These are phyloP conservation scores for Saccharomycopsis selenospora DNA, from an alignment of 805 yeast species.

Conservation along the genomic window DNA sequence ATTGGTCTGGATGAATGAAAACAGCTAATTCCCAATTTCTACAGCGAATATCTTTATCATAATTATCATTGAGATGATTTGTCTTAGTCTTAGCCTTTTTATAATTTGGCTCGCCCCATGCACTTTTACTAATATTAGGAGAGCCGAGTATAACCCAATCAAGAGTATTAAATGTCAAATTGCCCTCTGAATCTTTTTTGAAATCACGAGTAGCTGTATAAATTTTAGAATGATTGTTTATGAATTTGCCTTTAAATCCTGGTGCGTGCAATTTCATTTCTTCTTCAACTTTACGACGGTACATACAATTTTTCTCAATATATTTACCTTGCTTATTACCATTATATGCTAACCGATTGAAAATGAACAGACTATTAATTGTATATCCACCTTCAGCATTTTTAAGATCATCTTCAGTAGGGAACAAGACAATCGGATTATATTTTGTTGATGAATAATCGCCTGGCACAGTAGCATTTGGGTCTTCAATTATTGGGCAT, in stretches of 20 bases:
- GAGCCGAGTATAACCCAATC: slow-evolving; percentile 19
- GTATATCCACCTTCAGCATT: slow-evolving; percentile 10
- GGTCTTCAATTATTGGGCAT: slow-evolving; percentile 32
- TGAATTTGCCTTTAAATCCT: slow-evolving; percentile 2
- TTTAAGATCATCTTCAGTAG: slow-evolving; percentile 11
- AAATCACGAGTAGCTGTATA: slow-evolving; percentile 10
- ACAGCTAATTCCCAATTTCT: slow-evolving; percentile 20
- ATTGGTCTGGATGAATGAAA: slow-evolving; percentile 15
- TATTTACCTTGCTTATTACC: slow-evolving; percentile 7
- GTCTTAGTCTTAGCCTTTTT: slow-evolving; percentile 3
- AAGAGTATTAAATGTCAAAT: slow-evolving; percentile 6
- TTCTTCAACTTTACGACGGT: slow-evolving; percentile 11
- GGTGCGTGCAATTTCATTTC: slow-evolving; percentile 2
- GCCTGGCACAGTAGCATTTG: slow-evolving; percentile 18
- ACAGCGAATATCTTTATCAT: no score
- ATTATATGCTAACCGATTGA: neutral
- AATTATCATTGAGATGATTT: no score
- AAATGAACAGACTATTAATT: slow-evolving; percentile 7
- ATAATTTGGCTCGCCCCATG: slow-evolving; percentile 17
- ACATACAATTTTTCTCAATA: slow-evolving; percentile 5
- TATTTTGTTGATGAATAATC: neutral
- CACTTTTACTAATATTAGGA: slow-evolving; percentile 17
- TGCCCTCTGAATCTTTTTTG: neutral
- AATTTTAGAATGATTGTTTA: slow-evolving; percentile 18
- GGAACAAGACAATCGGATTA: slow-evolving; percentile 17